phyloP scores from a whole-genome alignment of 164 flowering plant genomes.

The grape (Vitis vinifera) region DNA sequence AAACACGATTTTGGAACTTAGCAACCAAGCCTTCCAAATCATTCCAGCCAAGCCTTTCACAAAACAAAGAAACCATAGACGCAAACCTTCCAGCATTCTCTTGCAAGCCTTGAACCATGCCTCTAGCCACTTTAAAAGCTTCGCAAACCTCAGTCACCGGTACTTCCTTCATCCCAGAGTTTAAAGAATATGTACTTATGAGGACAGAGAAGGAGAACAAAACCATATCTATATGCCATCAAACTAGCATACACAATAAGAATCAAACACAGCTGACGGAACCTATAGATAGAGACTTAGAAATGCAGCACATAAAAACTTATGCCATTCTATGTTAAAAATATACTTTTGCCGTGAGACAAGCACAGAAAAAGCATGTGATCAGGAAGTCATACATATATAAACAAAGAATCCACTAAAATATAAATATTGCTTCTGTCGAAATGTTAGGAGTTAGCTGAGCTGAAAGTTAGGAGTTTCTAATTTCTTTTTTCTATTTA shows the following conservation, averaged over 20 bases:
- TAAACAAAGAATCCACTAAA: too few species aligned
- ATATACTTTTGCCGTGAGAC: background rate
- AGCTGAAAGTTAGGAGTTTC: too few species aligned
- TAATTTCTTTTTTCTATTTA: too few species aligned
- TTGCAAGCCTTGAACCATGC: conserved; percentile 97
- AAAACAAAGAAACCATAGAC: conserved; percentile 91
- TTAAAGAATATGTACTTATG: background rate
- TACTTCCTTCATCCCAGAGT: conserved; percentile 64
- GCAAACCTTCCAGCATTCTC: conserved; percentile 99
- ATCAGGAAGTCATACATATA: too few species aligned
- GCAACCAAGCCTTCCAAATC: conserved; percentile 90
- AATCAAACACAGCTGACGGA: background rate
- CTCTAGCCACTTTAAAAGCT: conserved; percentile 93
- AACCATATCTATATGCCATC: background rate
- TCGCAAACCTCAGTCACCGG: conserved; percentile 89
- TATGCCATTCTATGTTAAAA: too few species aligned
- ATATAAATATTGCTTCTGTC: too few species aligned
- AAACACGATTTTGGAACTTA: conserved; percentile 94
- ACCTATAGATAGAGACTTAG: background rate
- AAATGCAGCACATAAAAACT: background rate
- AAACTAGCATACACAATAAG: background rate
- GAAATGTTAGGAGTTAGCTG: too few species aligned
- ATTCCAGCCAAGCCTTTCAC: conserved; percentile 99
- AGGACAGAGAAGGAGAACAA: background rate
- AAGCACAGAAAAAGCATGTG: background rate